Evolutionary conservation across 805 yeast species (phyloP), one percentile per base, ranked within the genome.

Genomic region (Wickerhamomyces canadensis): DNA sequence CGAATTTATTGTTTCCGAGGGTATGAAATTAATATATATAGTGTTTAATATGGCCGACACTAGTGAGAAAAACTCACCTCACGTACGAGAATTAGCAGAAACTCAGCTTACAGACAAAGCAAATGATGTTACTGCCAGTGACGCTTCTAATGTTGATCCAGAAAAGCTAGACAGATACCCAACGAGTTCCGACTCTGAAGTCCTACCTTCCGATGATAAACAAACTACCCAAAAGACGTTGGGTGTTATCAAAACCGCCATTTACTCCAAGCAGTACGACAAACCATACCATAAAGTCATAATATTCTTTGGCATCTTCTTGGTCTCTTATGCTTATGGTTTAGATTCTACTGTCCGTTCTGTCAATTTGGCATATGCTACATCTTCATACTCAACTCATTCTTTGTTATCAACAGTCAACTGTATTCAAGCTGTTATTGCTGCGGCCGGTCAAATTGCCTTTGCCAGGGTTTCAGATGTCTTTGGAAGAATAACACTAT

Each of bases 231-330:
- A 39, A 26, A 35, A 39, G 33, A 32, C 42, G 4, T 22, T 36
- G 21, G 85, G 84, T 45, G 76, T 80, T 23, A 57, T 70, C 37
- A 74, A 72, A 45, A 67, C 72, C 17, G 84, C 80, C 54, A 61
- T 76, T 21, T 64, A 76, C 43, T 65, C 74, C 15, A 64, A 64
- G 21, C 79, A 75, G 43, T 77, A 74, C 48, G 44, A 59, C 16
- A 36, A 54, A 19, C 45, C 51, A 27, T 34, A 41, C 19, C 63
- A 64, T 41, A 70, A 69, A 36, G 43, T 65, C 8, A 43, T 63
- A 4, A 57, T 78, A 25, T 75, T 71, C 51, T 53, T 75, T 36
- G 60, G 70, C 11, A 57, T 74, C 18, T 78, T 80, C 48, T 47
- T 74, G 19, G 68, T 76, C 32, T 71, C 82, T 16, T 81, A 77